Evolutionary conservation across 2,329 filamentous ascomycete species (phyloP), one percentile per base, ranked within the genome.

Genomic region (Sporothrix phasma): DNA sequence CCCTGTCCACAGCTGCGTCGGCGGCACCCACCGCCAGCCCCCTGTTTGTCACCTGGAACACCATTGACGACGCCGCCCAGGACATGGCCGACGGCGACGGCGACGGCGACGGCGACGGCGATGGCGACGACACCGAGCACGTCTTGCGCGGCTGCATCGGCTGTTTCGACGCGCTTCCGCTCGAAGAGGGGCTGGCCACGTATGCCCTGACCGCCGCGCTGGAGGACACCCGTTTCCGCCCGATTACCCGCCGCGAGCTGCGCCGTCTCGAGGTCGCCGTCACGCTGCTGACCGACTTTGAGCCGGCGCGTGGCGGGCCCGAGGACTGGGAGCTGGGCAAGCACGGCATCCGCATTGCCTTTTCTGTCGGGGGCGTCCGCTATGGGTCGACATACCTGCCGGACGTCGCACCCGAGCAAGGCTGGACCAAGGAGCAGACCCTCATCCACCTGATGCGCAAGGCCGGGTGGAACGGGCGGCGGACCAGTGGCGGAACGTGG

Each of bases 21-120:
- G 11, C 41, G 69, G 72, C 51, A 54, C 72, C 75, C 63, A 79
- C 8, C 64, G 81, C 83, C 47, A 85, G 87, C 67, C 93, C 93
- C 0, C 82, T 97, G 45, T 97, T 97, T 74, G 90, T 99, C 54
- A 96, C 92, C 7, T 97, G 93, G 92, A 96, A 97, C 77, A 90
- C 84, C 0, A 70, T 91, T 63, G 72, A 70, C 5, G 46, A 51
- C 22, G 5, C 24, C 8, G 46, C 26, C 29, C 60, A 59, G 56
- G 60, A 54, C 46, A 8, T 51, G 11, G 60, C 24, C 47, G 56
- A 54, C 29, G 47, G 43, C 13, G 47, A 39, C 54, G 24, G n/a
- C 63, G 83, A 85, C 31, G 77, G 85, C 68, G 86, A 86, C 72
- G 83, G 34, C 19, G n/a, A n/a, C n/a, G 22, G 17, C 62, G 83